Conservation (phyloP, 176 grass and related monocot species). For the Carex kokanica region DNA sequence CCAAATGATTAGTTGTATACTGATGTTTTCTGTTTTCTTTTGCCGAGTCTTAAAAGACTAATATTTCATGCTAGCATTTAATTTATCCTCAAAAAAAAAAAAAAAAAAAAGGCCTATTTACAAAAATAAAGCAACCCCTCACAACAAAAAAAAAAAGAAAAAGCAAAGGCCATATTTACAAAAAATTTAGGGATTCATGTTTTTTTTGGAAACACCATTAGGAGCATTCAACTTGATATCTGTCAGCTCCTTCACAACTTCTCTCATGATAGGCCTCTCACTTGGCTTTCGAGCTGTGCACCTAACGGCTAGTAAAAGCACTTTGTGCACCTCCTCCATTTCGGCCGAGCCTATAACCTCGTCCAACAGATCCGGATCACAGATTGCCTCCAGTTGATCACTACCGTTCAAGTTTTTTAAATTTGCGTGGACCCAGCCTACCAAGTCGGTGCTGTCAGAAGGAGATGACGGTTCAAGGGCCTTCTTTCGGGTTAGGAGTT, state of each 20-base stretch:
- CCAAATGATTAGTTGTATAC: no score
- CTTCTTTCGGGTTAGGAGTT: constrained; percentile 60
- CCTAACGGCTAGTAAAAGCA: constrained; percentile 46
- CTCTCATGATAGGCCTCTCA: constrained; percentile 45
- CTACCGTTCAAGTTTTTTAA: constrained; percentile 18
- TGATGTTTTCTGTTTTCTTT: no score
- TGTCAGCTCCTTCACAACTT: constrained; percentile 56
- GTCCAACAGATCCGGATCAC: constrained; percentile 41
- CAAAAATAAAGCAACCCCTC: no score
- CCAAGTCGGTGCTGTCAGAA: constrained; percentile 46
- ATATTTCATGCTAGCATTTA: no score
- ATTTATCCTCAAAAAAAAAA: not conserved
- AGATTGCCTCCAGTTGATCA: constrained; percentile 40
- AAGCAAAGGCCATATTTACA: not conserved
- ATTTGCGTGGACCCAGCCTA: constrained; percentile 40
- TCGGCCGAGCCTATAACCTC: constrained; percentile 44
- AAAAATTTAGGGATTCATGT: not conserved
- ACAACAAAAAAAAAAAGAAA: not conserved
- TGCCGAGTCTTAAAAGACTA: no score
- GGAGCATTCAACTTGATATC: constrained; percentile 16
- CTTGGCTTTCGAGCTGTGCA: constrained; percentile 37
- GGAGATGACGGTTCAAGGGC: constrained; percentile 47
- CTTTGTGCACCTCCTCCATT: constrained; percentile 45
- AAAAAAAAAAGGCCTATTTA: not conserved
- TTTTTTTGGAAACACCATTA: not conserved